phyloP scores from a whole-genome alignment of 768 basidiomycete species.

The Boletus insuetus region DNA sequence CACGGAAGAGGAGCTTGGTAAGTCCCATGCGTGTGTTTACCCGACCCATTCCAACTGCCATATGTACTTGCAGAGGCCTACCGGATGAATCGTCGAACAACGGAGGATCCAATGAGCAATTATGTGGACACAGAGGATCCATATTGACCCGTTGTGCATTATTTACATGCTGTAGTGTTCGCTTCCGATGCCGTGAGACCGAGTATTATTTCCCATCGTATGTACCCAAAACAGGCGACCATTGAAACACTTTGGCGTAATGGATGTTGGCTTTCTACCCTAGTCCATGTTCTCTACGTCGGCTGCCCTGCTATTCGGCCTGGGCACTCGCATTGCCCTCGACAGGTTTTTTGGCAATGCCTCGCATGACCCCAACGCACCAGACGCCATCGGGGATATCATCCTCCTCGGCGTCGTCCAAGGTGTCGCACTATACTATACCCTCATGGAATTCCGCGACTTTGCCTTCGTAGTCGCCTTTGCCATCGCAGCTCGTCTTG shows the following conservation, averaged over 20 bases:
- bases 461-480: constrained; percentile 56
- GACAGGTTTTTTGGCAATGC: constrained; percentile 51
- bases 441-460: constrained; percentile 51
- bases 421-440: constrained; percentile 70
- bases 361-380: constrained; percentile 29
- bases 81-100: constrained; percentile 64
- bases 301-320: constrained; percentile 68
- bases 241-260: constrained; percentile 11
- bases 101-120: constrained; percentile 92
- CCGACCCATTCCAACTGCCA: constrained; percentile 5
- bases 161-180: background rate
- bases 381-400: constrained; percentile 49
- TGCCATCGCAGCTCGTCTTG: constrained; percentile 58
- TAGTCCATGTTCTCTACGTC: constrained; percentile 50
- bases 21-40: constrained; percentile 23
- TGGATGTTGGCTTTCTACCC: constrained; percentile 20
- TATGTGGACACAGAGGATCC: constrained; percentile 63
- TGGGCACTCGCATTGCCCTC: constrained; percentile 69
- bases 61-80: constrained; percentile 72
- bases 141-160: constrained; percentile 7
- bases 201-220: constrained; percentile 10
- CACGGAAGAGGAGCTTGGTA: constrained; percentile 85
- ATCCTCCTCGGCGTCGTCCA: constrained; percentile 73
- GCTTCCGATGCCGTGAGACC: background rate
- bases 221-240: constrained; percentile 21